Conservation (phyloP, 306 rosid species). For the Adenanthera pavonina region DNA sequence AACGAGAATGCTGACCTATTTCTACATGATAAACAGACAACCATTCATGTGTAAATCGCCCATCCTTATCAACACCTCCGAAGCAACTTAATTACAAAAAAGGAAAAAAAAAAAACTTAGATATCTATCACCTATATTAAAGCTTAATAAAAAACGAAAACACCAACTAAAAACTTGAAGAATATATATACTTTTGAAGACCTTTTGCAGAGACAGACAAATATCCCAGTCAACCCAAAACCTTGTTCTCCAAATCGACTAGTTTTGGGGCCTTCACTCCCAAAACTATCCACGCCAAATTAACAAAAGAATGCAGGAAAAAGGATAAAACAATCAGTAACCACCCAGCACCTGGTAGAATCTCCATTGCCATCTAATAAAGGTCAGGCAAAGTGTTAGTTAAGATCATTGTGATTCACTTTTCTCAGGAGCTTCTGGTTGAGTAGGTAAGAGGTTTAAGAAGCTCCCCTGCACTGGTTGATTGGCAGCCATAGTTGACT, state of each 20-base stretch:
- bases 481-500: conserved; percentile 56
- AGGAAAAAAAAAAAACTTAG: conserved; percentile 41
- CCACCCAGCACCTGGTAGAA: conserved; percentile 39
- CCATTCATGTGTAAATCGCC: conserved; percentile 37
- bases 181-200: conserved; percentile 57
- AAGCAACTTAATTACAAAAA: conserved; percentile 58
- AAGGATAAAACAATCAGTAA: conserved; percentile 40
- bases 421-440: conserved; percentile 78
- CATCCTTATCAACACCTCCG: conserved; percentile 44
- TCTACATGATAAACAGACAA: conserved; percentile 28
- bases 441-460: conserved; percentile 76
- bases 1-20: conserved; percentile 37
- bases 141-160: conserved; percentile 52
- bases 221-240: conserved; percentile 53
- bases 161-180: conserved; percentile 58
- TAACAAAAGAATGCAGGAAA: conserved; percentile 53
- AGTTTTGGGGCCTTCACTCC: conserved; percentile 55
- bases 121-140: conserved; percentile 38
- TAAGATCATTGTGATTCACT: conserved; percentile 53
- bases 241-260: conserved; percentile 52
- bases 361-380: conserved; percentile 44
- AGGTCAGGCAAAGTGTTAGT: conserved; percentile 44
- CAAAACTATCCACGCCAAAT: conserved; percentile 48
- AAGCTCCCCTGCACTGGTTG: conserved; percentile 87
- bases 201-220: conserved; percentile 51